A percentile compares a stretch with the other conserved stretches of the same genome.
phyloP scores from a whole-genome alignment of 331 rosid species.

The Acacia concinna region DNA sequence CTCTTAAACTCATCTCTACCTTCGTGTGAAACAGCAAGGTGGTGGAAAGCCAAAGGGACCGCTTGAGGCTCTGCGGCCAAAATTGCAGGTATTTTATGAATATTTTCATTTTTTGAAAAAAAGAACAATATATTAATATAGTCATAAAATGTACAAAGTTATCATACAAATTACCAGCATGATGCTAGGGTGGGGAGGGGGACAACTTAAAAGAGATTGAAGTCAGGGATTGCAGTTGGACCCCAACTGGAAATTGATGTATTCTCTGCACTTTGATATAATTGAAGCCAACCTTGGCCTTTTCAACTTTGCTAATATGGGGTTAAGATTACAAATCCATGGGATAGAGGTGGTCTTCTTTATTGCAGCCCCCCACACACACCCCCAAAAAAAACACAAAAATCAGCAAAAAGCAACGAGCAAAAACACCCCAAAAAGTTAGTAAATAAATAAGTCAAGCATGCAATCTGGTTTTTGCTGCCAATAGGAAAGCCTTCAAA shows the following conservation, averaged over 20 bases:
- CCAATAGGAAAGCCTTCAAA: background rate
- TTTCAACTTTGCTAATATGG: background rate
- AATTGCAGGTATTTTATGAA: conserved; percentile 65
- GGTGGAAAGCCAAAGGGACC: conserved; percentile 97
- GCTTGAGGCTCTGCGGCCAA: conserved; percentile 92
- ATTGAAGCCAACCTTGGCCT: background rate
- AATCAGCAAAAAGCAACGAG: too few species aligned
- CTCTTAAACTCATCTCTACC: conserved; percentile 31
- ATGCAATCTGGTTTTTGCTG: background rate
- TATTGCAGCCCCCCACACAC: too few species aligned
- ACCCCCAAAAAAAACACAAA: too few species aligned
- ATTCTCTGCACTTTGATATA: background rate
- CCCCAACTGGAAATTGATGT: background rate
- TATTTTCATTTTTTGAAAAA: background rate
- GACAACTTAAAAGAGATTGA: background rate
- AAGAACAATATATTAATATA: too few species aligned
- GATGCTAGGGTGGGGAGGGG: background rate
- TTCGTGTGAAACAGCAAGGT: conserved; percentile 71
- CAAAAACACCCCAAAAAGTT: background rate
- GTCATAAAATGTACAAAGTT: too few species aligned
- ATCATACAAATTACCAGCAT: background rate
- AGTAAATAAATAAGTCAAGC: background rate
- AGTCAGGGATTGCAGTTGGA: background rate
- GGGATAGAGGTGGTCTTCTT: background rate
- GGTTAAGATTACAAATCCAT: background rate